Evolutionary conservation across 202 grass and related monocot genomes (phyloP).

Genomic region (Cymbopogon flexuosus): DNA sequence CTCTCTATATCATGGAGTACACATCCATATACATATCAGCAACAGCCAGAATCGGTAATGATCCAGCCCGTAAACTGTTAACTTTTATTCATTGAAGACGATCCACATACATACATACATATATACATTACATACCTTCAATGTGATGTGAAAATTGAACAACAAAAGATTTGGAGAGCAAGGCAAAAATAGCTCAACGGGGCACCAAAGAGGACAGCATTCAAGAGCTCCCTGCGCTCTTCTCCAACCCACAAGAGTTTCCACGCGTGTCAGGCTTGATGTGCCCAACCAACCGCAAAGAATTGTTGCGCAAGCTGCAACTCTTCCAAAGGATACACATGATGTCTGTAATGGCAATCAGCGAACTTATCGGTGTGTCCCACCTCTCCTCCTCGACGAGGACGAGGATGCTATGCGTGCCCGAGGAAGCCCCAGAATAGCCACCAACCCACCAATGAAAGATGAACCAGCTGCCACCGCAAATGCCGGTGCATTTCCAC

Average conservation of each 20-base stretch:
- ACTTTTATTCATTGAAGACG: constrained; percentile 24
- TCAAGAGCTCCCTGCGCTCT: not conserved
- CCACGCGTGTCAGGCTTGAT: not conserved
- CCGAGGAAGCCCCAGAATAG: constrained; percentile 80
- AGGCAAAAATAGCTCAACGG: constrained; percentile 19
- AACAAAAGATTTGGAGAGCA: not conserved
- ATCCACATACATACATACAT: not conserved
- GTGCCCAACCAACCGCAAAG: constrained; percentile 24
- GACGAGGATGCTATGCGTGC: constrained; percentile 33
- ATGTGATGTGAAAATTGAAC: not conserved
- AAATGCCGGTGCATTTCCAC: constrained; percentile 77
- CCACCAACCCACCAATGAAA: constrained; percentile 70
- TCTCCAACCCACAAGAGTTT: not conserved
- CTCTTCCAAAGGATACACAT: not conserved
- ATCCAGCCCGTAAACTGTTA: not conserved
- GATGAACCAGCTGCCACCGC: constrained; percentile 61
- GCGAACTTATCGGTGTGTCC: constrained; percentile 23
- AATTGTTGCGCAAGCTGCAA: constrained; percentile 36
- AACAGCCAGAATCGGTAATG: not conserved
- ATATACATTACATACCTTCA: not conserved
- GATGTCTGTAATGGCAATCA: not conserved
- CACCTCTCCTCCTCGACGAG: constrained; percentile 35
- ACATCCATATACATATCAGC: no score
- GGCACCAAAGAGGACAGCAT: not conserved
- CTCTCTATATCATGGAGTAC: not conserved